Percentiles rank a stretch among this genome's conserved stretches.
Evolutionary conservation across 768 basidiomycete species (phyloP).

Genomic region (Tephrocybe rancida): DNA sequence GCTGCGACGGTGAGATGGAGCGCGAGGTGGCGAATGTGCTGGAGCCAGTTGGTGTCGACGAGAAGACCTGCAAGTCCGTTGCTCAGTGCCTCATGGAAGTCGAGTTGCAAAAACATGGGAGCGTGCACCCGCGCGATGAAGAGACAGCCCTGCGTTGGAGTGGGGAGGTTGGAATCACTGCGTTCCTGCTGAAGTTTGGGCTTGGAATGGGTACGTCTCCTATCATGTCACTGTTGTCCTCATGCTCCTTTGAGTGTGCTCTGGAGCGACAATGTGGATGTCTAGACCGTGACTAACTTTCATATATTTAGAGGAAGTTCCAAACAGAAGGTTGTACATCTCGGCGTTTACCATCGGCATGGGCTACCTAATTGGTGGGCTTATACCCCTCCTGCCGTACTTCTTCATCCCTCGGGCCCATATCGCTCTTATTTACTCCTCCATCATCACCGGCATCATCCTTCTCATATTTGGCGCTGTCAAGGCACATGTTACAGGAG

Average conservation of each 20-base stretch:
- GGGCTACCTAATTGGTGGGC: slow-evolving; percentile 91
- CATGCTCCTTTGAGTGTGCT: not conserved
- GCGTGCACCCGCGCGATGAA: slow-evolving; percentile 40
- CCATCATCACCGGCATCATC: slow-evolving; percentile 79
- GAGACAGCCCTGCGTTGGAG: slow-evolving; percentile 70
- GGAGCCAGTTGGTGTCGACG: slow-evolving; percentile 88
- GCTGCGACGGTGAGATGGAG: slow-evolving; percentile 95
- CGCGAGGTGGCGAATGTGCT: slow-evolving; percentile 90
- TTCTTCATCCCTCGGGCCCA: slow-evolving; percentile 82
- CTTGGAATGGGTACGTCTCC: slow-evolving; percentile 74
- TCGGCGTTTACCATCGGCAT: slow-evolving; percentile 96
- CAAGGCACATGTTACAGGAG: slow-evolving; percentile 89
- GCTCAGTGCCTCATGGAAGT: slow-evolving; percentile 73
- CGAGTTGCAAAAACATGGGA: slow-evolving; percentile 44
- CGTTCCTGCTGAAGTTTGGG: slow-evolving; percentile 96
- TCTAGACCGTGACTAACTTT: not conserved
- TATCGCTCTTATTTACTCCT: slow-evolving; percentile 71
- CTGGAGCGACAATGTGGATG: not conserved
- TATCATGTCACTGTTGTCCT: not conserved
- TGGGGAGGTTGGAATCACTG: slow-evolving; percentile 82
- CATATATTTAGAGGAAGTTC: slow-evolving; percentile 77
- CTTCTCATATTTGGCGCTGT: slow-evolving; percentile 90
- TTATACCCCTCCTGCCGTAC: slow-evolving; percentile 91
- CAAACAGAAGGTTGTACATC: slow-evolving; percentile 78
- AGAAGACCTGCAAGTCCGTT: slow-evolving; percentile 75